These are phyloP conservation scores for Plasmodium malariae DNA, from an alignment of 169 alveolate species.

Conservation along the genomic window DNA sequence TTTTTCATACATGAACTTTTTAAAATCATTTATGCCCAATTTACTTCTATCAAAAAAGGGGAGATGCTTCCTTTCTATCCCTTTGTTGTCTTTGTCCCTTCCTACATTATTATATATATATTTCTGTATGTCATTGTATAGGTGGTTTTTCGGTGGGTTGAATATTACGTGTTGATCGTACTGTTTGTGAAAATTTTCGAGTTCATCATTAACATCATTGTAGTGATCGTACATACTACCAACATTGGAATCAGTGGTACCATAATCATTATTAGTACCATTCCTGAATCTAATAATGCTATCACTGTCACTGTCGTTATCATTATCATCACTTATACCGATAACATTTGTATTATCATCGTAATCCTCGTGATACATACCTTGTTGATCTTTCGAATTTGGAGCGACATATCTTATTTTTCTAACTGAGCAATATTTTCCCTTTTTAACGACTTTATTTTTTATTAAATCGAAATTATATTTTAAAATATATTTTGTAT, in stretches of 20 bases:
- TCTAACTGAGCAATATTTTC: slow-evolving; percentile 8
- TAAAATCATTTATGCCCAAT: slow-evolving; percentile 27
- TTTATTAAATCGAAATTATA: slow-evolving; percentile 39
- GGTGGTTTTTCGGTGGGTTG: background rate
- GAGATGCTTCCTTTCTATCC: background rate
- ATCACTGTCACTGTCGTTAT: background rate
- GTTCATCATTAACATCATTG: background rate
- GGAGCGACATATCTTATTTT: slow-evolving; percentile 36
- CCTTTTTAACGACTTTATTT: slow-evolving; percentile 28
- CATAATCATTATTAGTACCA: background rate
- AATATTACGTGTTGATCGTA: slow-evolving; percentile 43
- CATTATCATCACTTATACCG: background rate
- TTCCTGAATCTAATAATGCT: background rate
- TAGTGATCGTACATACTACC: background rate
- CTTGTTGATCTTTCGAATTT: slow-evolving; percentile 21
- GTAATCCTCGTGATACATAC: background rate
- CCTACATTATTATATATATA: slow-evolving; percentile 15
- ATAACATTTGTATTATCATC: slow-evolving; percentile 41
- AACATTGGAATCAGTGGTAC: background rate
- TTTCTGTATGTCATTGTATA: slow-evolving; percentile 13
- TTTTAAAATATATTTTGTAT: slow-evolving; percentile 47
- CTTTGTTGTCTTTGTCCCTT: background rate
- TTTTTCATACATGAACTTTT: slow-evolving; percentile 71
- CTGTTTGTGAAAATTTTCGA: slow-evolving; percentile 30
- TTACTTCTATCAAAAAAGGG: slow-evolving; percentile 33